Percentiles rank a stretch among this genome's conserved stretches.
These are phyloP conservation scores for Colletotrichum sansevieriae DNA, from an alignment of 2,329 filamentous ascomycete genomes.

Conservation along the genomic window DNA sequence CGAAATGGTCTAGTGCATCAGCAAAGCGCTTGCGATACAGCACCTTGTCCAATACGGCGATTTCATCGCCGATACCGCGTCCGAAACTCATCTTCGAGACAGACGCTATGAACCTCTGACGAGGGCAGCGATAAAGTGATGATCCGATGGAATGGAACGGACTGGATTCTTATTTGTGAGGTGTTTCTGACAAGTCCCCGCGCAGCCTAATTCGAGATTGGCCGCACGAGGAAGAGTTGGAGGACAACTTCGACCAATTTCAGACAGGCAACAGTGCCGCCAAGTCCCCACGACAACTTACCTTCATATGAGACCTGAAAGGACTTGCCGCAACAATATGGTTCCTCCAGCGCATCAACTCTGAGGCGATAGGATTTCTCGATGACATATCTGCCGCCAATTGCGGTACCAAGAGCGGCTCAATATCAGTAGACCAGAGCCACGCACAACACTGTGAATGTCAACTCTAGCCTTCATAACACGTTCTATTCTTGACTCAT, in stretches of 20 bases:
- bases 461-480: neutral
- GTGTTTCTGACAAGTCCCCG: neutral
- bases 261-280: no score
- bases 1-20: neutral
- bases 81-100: slow-evolving; percentile 4
- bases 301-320: no score
- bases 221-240: no score
- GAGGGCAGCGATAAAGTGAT: no score
- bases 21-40: neutral
- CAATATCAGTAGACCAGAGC: neutral
- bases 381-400: no score
- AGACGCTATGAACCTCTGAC: no score
- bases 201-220: neutral
- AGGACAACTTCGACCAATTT: no score
- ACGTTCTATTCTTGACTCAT: slow-evolving; percentile 15
- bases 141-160: neutral
- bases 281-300: no score
- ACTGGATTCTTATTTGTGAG: neutral
- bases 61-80: neutral
- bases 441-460: neutral
- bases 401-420: no score
- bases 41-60: neutral
- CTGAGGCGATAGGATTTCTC: no score
- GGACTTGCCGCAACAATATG: no score
- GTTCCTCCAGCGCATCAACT: no score